Evolutionary conservation across 2,329 filamentous ascomycete species (phyloP), one percentile per base, ranked within the genome.

Genomic region (Alternaria brassicae): DNA sequence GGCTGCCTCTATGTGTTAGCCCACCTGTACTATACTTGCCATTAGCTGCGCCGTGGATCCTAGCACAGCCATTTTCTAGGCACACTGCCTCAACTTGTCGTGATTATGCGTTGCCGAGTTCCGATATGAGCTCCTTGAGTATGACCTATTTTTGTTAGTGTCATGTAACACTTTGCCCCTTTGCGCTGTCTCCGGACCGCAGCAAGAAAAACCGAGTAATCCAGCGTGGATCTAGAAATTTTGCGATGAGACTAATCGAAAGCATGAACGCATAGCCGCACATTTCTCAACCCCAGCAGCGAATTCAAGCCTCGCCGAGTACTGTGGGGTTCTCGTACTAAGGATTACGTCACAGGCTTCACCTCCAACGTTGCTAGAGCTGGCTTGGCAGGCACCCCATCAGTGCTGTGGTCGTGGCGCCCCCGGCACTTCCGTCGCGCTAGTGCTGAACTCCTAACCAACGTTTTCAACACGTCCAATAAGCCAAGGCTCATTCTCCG

Each of bases 231-330:
- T 21, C 40, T 42, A 25, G 40, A 21, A 25, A 13, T 42, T 15
- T 23, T 50, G 32, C 48, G 1, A 21, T n/a, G 6, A 15, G 19
- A 37, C 36, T 50, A 27, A 15, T 37, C n/a, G 34, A 17, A 17
- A 37, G 36, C 7, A 37, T 39, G 34, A 17, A 32, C 34, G 21
- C 48, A 50, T 39, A 27, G 12, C 25, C 36, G 34, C 34, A 37
- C 21, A 39, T 10, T n/a, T 12, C 32, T n/a, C 15, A 25, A 25
- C 23, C 28, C 28, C 28, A 30, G 28, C 28, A 30, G 21, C n/a
- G n/a, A n/a, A n/a, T n/a, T 40, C 23, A n/a, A 52, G 36, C 36
- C 34, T 52, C 36, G 49, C 49, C 49, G 49, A 52, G 36, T 40
- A 21, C n/a, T 36, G 25, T 30, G 49, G 17, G 37, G 49, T 28